Conservation (phyloP, 2,329 filamentous ascomycete genomes). For the Septoria petroselini region DNA sequence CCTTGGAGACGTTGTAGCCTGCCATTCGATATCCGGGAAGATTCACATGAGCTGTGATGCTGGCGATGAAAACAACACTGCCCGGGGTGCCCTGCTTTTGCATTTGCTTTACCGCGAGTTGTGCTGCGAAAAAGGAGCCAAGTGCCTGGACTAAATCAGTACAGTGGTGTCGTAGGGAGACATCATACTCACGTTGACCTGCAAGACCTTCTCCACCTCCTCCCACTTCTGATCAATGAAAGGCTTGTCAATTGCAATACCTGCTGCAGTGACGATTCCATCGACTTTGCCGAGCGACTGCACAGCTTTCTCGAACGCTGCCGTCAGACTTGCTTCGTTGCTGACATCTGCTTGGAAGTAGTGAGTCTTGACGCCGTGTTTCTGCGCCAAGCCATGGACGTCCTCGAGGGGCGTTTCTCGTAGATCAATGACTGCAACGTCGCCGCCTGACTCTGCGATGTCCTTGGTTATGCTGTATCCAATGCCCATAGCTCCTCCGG, state of each 20-base stretch:
- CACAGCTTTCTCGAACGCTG: slow-evolving; percentile 29
- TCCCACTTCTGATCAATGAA: slow-evolving; percentile 34
- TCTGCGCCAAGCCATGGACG: slow-evolving; percentile 40
- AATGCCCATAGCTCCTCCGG: slow-evolving; percentile 32
- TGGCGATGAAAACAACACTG: slow-evolving; percentile 39
- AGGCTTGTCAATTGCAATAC: slow-evolving; percentile 35
- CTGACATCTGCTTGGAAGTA: slow-evolving; percentile 42
- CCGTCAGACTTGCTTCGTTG: slow-evolving; percentile 27
- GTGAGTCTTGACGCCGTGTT: slow-evolving; percentile 59
- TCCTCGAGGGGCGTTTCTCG: slow-evolving; percentile 40
- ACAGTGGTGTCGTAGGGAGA: background rate
- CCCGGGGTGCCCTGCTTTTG: slow-evolving; percentile 36
- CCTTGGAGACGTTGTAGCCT: slow-evolving; percentile 37
- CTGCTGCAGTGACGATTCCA: slow-evolving; percentile 34
- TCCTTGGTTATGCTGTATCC: slow-evolving; percentile 32
- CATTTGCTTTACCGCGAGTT: slow-evolving; percentile 39
- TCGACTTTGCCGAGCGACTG: slow-evolving; percentile 28
- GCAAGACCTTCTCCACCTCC: slow-evolving; percentile 36
- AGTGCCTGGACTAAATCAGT: slow-evolving; percentile 17
- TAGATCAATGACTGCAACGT: slow-evolving; percentile 61
- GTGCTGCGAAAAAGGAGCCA: slow-evolving; percentile 39
- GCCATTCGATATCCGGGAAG: slow-evolving; percentile 36
- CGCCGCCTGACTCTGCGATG: slow-evolving; percentile 36
- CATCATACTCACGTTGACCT: slow-evolving; percentile 35
- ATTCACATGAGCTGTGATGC: slow-evolving; percentile 38